phyloP scores from a whole-genome alignment of 2,329 filamentous ascomycete genomes.

The Truncatella angustata region DNA sequence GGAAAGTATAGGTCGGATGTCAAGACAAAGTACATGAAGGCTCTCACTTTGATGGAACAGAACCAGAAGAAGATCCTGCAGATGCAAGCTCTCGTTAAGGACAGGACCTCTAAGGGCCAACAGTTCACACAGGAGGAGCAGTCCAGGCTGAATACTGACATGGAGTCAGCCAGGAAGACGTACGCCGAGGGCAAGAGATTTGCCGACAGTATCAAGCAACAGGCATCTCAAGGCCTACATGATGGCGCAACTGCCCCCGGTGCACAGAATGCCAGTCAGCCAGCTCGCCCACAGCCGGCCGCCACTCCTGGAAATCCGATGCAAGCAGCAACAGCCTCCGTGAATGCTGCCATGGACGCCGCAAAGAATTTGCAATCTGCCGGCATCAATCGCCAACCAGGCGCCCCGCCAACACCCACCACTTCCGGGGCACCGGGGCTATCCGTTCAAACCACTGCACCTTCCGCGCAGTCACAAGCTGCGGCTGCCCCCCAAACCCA shows the following conservation, averaged over 20 bases:
- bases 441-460: constrained; percentile 23
- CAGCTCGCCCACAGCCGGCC: constrained; percentile 18
- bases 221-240: constrained; percentile 16
- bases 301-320: constrained; percentile 22
- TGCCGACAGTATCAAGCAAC: not conserved
- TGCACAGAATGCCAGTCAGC: constrained; percentile 9
- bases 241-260: not conserved
- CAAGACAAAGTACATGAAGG: constrained; percentile 21
- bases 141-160: not conserved
- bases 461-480: constrained; percentile 23
- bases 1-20: constrained; percentile 18
- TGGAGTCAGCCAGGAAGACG: not conserved
- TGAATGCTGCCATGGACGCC: constrained; percentile 31
- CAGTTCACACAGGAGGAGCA: constrained; percentile 19
- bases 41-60: constrained; percentile 25
- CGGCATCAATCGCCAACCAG: constrained; percentile 19
- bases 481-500: constrained; percentile 18
- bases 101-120: constrained; percentile 22
- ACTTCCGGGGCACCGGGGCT: constrained; percentile 14
- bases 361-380: constrained; percentile 29
- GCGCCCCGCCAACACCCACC: constrained; percentile 21
- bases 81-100: constrained; percentile 22
- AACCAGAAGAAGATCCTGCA: constrained; percentile 16
- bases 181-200: not conserved
- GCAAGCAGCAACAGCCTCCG: constrained; percentile 29